Conservation (phyloP, 73 alveolate species). For the Breviolum minutum region DNA sequence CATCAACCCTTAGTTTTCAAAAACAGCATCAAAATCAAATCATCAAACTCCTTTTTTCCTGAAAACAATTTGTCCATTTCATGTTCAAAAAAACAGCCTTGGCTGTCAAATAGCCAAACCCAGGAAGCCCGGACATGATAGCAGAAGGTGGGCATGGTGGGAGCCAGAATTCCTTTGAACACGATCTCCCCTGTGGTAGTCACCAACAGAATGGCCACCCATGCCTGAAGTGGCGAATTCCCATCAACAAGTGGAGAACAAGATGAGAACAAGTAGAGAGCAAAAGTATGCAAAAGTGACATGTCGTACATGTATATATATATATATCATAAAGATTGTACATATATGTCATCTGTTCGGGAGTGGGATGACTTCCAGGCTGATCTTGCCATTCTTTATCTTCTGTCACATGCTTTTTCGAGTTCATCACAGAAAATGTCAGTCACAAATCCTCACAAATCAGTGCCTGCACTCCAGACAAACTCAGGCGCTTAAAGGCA, state of each 20-base stretch:
- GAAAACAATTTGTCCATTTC: no score
- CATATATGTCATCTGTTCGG: neutral
- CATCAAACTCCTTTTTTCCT: no score
- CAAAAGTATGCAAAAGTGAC: no score
- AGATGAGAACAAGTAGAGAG: neutral
- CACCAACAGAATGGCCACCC: slow-evolving; percentile 37
- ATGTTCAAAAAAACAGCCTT: neutral
- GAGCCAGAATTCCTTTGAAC: slow-evolving; percentile 59
- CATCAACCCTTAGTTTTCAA: neutral
- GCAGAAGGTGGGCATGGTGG: slow-evolving; percentile 86
- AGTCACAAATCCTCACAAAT: neutral
- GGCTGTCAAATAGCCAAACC: no score
- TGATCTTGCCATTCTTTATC: no score
- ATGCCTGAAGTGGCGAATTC: neutral
- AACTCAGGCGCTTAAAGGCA: slow-evolving; percentile 62
- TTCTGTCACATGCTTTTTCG: no score
- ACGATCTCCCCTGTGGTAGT: slow-evolving; percentile 10
- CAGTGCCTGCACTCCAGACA: slow-evolving; percentile 62
- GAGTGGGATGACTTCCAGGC: no score
- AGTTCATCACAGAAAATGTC: no score
- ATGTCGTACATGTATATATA: neutral
- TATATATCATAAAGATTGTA: neutral
- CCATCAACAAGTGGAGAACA: neutral
- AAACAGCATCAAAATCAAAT: neutral
- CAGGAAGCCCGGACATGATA: slow-evolving; percentile 1